phyloP scores from a whole-genome alignment of 176 grass and related monocot genomes.

The Musa itinerans region DNA sequence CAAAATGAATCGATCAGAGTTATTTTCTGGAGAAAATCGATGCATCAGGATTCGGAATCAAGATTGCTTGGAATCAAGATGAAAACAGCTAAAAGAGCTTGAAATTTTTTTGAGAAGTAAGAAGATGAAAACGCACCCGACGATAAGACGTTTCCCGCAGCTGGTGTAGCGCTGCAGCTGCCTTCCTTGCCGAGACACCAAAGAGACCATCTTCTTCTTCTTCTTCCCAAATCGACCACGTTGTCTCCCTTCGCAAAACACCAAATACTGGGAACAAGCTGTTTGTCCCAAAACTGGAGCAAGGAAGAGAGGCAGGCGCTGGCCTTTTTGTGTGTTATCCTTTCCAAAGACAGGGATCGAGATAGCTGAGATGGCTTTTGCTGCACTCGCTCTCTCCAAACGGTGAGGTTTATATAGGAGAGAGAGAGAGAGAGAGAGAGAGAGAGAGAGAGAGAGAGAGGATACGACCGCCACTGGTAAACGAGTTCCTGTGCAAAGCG shows the following conservation, averaged over 20 bases:
- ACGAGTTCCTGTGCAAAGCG: too few species aligned
- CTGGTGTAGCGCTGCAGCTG: conserved; percentile 82
- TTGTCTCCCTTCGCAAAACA: background rate
- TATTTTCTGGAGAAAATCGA: background rate
- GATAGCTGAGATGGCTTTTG: too few species aligned
- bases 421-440: too few species aligned
- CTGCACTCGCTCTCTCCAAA: too few species aligned
- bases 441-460: too few species aligned
- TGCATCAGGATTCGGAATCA: background rate
- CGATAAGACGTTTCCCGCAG: conserved; percentile 61
- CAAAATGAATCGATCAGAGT: background rate
- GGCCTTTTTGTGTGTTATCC: background rate
- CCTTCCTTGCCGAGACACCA: conserved; percentile 80
- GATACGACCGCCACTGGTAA: too few species aligned
- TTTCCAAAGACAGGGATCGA: too few species aligned
- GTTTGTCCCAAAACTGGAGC: background rate
- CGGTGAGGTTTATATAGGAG: too few species aligned
- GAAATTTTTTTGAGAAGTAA: background rate
- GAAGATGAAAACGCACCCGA: conserved; percentile 25
- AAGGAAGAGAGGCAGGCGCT: background rate
- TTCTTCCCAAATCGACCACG: background rate
- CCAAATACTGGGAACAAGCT: too few species aligned
- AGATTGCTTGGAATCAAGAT: background rate
- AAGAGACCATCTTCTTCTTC: background rate
- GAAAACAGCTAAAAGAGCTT: background rate